A percentile compares a stretch with the other conserved stretches of the same genome.
These are phyloP conservation scores for Alternaria brassicicola DNA, from an alignment of 2,329 filamentous ascomycete genomes.

Conservation along the genomic window DNA sequence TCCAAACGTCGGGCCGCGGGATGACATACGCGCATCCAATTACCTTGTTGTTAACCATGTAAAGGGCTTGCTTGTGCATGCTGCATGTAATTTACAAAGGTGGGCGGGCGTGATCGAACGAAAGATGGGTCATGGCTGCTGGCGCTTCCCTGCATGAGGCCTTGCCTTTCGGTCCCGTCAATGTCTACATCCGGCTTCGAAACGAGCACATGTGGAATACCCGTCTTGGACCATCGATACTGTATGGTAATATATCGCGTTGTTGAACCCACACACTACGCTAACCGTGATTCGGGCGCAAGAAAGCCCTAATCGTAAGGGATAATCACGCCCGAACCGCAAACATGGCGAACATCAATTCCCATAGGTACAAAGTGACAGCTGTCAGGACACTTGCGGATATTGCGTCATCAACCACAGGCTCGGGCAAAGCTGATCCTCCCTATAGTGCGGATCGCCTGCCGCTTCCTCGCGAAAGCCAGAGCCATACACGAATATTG, in stretches of 20 bases:
- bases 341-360: conserved; percentile 9
- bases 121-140: conserved; percentile 19
- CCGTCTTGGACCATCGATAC: neutral
- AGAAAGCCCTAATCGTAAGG: neutral
- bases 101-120: conserved; percentile 36
- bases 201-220: conserved; percentile 3
- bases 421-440: conserved; percentile 33
- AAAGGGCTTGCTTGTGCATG: conserved; percentile 37
- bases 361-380: conserved; percentile 9
- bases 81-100: conserved; percentile 30
- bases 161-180: conserved; percentile 7
- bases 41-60: conserved; percentile 19
- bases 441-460: conserved; percentile 40
- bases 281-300: neutral
- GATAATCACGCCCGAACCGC: conserved; percentile 3
- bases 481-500: conserved; percentile 26
- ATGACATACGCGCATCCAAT: conserved; percentile 42
- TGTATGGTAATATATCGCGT: neutral
- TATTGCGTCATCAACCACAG: conserved; percentile 38
- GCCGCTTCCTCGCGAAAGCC: conserved; percentile 43
- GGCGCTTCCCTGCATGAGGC: conserved; percentile 31
- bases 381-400: conserved; percentile 15
- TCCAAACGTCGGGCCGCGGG: conserved; percentile 45
- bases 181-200: conserved; percentile 15
- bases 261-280: neutral